phyloP scores from a whole-genome alignment of 108 stramenopile species.

The Stephanodiscus triporus region DNA sequence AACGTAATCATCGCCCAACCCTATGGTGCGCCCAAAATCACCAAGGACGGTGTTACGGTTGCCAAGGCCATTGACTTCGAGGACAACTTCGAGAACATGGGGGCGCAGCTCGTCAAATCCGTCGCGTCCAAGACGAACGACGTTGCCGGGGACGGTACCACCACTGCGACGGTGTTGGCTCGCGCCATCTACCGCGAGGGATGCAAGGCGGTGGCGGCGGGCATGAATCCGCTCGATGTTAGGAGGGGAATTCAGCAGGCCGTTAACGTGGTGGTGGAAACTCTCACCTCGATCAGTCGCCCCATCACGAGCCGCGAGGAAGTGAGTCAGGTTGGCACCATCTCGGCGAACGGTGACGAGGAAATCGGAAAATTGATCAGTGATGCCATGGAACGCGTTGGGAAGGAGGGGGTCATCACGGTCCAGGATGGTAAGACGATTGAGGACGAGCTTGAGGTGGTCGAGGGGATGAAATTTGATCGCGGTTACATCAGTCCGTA shows the following conservation, averaged over 20 bases:
- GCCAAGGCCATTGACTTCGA: slow-evolving; percentile 99
- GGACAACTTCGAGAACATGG: slow-evolving; percentile 99
- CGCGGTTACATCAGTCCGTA: slow-evolving; percentile 99
- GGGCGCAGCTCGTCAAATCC: slow-evolving; percentile 92
- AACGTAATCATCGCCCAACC: slow-evolving; percentile 99
- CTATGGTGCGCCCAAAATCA: slow-evolving; percentile 99
- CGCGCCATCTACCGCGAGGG: slow-evolving; percentile 98
- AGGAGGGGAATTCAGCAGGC: slow-evolving; percentile 95
- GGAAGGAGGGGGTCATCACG: slow-evolving; percentile 99
- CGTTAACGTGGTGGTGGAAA: slow-evolving; percentile 88
- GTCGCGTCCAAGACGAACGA: slow-evolving; percentile 99
- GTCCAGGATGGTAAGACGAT: slow-evolving; percentile 99
- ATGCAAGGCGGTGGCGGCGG: slow-evolving; percentile 99
- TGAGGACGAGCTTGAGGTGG: slow-evolving; percentile 98
- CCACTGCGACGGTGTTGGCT: slow-evolving; percentile 98
- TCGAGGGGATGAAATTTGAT: slow-evolving; percentile 99
- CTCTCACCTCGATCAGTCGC: slow-evolving; percentile 87
- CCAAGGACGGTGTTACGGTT: slow-evolving; percentile 99
- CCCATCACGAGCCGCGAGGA: slow-evolving; percentile 98
- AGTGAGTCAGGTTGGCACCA: slow-evolving; percentile 98
- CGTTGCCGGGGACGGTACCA: slow-evolving; percentile 99
- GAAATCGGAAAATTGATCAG: slow-evolving; percentile 95
- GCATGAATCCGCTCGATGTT: slow-evolving; percentile 98
- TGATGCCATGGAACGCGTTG: slow-evolving; percentile 99
- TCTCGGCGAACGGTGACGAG: slow-evolving; percentile 96